A percentile compares a stretch with the other conserved stretches of the same genome.
phyloP scores from a whole-genome alignment of 495 filamentous ascomycete genomes.

The Penicillium coprophilum region DNA sequence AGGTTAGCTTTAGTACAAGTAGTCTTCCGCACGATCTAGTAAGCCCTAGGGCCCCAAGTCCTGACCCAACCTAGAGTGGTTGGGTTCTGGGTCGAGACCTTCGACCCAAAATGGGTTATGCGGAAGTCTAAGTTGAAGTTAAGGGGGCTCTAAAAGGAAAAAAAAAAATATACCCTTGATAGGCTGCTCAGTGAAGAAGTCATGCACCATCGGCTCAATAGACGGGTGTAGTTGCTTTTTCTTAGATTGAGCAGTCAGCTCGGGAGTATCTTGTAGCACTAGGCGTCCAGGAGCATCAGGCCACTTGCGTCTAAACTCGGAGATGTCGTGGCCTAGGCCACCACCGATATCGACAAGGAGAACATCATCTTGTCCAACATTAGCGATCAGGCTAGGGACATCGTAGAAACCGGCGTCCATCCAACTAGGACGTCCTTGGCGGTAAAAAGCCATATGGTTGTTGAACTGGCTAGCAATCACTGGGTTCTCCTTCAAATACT shows the following conservation, averaged over 20 bases:
- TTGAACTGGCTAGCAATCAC: constrained; percentile 43
- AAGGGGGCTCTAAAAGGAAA: too few species aligned
- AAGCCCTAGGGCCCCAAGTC: too few species aligned
- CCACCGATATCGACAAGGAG: constrained; percentile 58
- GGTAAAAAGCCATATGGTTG: constrained; percentile 53
- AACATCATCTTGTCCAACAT: constrained; percentile 16
- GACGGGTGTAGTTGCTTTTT: constrained; percentile 7
- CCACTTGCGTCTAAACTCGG: constrained; percentile 39
- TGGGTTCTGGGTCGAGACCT: too few species aligned
- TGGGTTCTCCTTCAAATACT: constrained; percentile 30
- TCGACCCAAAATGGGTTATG: too few species aligned
- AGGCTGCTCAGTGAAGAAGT: constrained; percentile 48
- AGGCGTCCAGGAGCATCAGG: constrained; percentile 34
- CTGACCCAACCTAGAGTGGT: too few species aligned
- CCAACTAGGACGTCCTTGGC: constrained; percentile 51
- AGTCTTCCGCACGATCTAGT: too few species aligned
- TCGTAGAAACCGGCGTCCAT: constrained; percentile 52
- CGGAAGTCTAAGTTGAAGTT: too few species aligned
- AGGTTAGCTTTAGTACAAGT: neutral
- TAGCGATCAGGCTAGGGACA: constrained; percentile 33
- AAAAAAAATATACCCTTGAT: constrained; percentile 42
- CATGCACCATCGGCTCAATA: constrained; percentile 40
- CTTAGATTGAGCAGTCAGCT: constrained; percentile 29
- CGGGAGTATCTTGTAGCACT: constrained; percentile 44
- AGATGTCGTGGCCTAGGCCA: constrained; percentile 49